phyloP scores from a whole-genome alignment of 192 early-diverging fungal genomes.

The Umbelopsis sp. region DNA sequence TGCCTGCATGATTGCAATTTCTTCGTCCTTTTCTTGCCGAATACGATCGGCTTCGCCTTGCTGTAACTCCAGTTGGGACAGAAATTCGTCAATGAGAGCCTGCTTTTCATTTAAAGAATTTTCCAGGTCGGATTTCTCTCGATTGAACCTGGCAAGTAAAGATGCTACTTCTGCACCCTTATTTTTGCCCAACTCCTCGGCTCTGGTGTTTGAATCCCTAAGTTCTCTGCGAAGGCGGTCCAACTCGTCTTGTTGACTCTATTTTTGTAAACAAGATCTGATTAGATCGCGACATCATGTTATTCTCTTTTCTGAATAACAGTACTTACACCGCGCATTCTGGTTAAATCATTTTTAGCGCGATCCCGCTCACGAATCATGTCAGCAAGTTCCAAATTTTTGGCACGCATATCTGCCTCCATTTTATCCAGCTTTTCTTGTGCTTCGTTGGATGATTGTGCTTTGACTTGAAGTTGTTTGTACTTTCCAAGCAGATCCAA shows the following conservation, averaged over 20 bases:
- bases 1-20: conserved; percentile 74
- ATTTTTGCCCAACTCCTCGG: conserved; percentile 74
- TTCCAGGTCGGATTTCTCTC: conserved; percentile 84
- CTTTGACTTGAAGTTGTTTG: conserved; percentile 81
- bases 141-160: conserved; percentile 78
- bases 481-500: conserved; percentile 90
- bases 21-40: conserved; percentile 72
- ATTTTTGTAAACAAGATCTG: conserved; percentile 3
- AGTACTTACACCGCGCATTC: conserved; percentile 56
- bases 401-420: conserved; percentile 67
- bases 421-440: conserved; percentile 80
- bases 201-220: conserved; percentile 72
- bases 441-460: conserved; percentile 83
- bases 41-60: conserved; percentile 43
- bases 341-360: conserved; percentile 77
- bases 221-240: conserved; percentile 78
- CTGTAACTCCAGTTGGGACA: conserved; percentile 34
- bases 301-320: background rate
- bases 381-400: conserved; percentile 80
- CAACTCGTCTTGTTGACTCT: conserved; percentile 84
- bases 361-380: conserved; percentile 92
- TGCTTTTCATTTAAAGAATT: conserved; percentile 46
- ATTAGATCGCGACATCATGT: background rate
- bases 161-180: conserved; percentile 85
- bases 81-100: conserved; percentile 46